These are phyloP conservation scores for Penicillium fimorum DNA, from an alignment of 495 filamentous ascomycete species.

Conservation along the genomic window DNA sequence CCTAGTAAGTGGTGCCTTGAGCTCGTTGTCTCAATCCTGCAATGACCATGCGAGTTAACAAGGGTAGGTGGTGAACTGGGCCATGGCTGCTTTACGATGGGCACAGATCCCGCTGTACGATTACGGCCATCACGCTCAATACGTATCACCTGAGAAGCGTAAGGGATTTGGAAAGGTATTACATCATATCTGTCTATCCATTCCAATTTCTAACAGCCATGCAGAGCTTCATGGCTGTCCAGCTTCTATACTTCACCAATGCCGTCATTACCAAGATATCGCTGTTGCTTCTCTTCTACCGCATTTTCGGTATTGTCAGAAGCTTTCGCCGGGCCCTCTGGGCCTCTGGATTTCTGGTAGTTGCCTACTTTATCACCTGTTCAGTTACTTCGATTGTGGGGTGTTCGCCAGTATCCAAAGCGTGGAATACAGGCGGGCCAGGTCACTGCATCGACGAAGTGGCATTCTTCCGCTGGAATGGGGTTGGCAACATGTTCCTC, in stretches of 20 bases:
- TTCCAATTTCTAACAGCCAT: not conserved
- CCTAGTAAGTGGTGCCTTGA: conserved; percentile 18
- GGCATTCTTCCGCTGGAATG: conserved; percentile 45
- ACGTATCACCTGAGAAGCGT: conserved; percentile 13
- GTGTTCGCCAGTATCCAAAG: conserved; percentile 26
- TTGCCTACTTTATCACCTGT: conserved; percentile 35
- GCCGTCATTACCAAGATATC: conserved; percentile 32
- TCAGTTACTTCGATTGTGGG: conserved; percentile 17
- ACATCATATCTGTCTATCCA: not conserved
- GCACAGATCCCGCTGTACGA: conserved; percentile 18
- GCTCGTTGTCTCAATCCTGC: not conserved
- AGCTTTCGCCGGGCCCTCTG: conserved; percentile 37
- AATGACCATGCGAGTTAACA: not conserved
- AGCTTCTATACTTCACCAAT: conserved; percentile 30
- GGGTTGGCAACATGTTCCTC: conserved; percentile 45
- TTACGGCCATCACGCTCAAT: conserved; percentile 17
- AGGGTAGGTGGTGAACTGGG: conserved; percentile 25
- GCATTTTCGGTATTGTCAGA: conserved; percentile 39
- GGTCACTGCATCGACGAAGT: conserved; percentile 41
- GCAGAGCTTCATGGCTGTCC: conserved; percentile 27
- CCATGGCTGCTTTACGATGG: conserved; percentile 24
- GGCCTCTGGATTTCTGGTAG: conserved; percentile 36
- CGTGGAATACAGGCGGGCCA: conserved; percentile 21
- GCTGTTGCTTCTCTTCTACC: conserved; percentile 43
- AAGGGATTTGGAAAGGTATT: conserved; percentile 26